Base-by-base conservation (phyloP, 2,329 filamentous ascomycete genomes). In the Fusarium nanum region DNA sequence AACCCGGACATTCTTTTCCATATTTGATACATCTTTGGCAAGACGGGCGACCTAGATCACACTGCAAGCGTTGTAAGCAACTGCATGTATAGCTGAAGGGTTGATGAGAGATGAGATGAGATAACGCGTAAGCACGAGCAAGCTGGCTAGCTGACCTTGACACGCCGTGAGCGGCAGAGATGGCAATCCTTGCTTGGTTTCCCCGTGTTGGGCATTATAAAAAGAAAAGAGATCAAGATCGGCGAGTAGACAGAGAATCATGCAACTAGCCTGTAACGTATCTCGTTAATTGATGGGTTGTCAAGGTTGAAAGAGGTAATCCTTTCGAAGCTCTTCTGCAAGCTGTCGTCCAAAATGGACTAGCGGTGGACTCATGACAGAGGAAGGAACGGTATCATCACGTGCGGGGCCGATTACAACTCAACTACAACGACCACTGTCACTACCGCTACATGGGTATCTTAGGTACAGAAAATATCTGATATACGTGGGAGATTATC, bases 1-100 rank as follows among this genome's bases (percentile, higher is more conserved):
- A 82, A 5, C 81, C 81, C 1, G 81, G 81, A 22, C 81, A 82
- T 20, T 76, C 73, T 32, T 73, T 74, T 45, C 81, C 81, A 64
- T 82, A 82, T 61, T 82, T 82, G 74, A 77, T 74, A 68, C 81
- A 82, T 73, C 81, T 74, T 55, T 79, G 77, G 56, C 81, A 82
- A 9, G 74, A 74, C 7, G 81, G 81, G n/a, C 78, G 78, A 18
- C 52, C 76, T 18, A 83, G 79, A 62, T 82, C 81, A 58, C 81
- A 82, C 81, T 82, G 53, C n/a, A 27, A 22, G 16, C 55, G 20
- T 32, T 34, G 67, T 71, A 49, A 71, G 68, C 25, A 45, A 32
- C 16, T 57, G 22, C 9, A 27, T 41, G 11, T 41, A 22, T n/a
- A 20, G 23, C 30, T 61, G 32, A 34, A 25, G 41, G 27, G 49